phyloP scores from a whole-genome alignment of 1,284 basidiomycete genomes.

The Sparassis latifolia region DNA sequence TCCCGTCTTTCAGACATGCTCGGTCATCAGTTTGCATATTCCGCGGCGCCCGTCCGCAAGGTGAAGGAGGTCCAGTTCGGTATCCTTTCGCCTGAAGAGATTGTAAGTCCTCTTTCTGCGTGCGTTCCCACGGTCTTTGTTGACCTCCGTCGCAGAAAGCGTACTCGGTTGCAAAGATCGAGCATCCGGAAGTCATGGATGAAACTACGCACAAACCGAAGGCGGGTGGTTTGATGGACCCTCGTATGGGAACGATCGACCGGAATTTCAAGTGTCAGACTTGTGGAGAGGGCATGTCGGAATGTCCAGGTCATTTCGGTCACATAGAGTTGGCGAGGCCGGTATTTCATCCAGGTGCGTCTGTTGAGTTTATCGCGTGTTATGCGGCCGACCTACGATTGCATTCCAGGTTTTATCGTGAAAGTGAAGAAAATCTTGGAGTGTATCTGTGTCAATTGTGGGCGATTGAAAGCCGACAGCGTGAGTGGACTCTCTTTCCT shows the following conservation, averaged over 20 bases:
- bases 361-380: neutral
- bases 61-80: constrained; percentile 99
- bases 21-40: constrained; percentile 84
- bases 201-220: constrained; percentile 86
- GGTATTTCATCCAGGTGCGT: constrained; percentile 89
- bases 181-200: constrained; percentile 98
- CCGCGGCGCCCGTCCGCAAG: constrained; percentile 88
- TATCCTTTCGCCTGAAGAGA: constrained; percentile 99
- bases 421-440: constrained; percentile 99
- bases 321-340: constrained; percentile 97
- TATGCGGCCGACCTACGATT: neutral
- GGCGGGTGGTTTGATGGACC: constrained; percentile 93
- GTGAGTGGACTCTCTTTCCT: constrained; percentile 77
- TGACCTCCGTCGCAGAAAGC: constrained; percentile 68
- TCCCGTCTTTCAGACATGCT: constrained; percentile 44
- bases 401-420: constrained; percentile 79
- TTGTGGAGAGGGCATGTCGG: constrained; percentile 97
- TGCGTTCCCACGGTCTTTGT: constrained; percentile 10
- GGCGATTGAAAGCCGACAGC: constrained; percentile 94
- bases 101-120: constrained; percentile 53
- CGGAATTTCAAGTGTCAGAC: constrained; percentile 99
- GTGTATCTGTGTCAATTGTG: constrained; percentile 97
- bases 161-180: constrained; percentile 96
- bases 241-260: constrained; percentile 97
- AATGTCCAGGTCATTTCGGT: constrained; percentile 98